Evolutionary conservation across 345 rosid species (phyloP).

Genomic region (Hibiscus syriacus): DNA sequence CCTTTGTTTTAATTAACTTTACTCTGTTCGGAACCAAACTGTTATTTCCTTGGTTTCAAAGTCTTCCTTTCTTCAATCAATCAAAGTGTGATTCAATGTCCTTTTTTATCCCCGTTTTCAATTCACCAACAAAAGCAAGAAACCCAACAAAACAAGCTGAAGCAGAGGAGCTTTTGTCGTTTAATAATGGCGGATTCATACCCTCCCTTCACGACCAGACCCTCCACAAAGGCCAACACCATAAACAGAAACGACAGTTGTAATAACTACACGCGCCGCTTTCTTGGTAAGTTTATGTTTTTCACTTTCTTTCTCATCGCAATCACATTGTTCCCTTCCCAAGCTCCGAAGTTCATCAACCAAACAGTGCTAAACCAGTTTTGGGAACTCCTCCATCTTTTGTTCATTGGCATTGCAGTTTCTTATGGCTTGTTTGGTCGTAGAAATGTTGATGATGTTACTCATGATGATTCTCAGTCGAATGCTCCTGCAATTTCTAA

Average conservation of each 20-base stretch:
- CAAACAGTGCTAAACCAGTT: constrained; percentile 43
- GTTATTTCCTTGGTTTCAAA: constrained; percentile 51
- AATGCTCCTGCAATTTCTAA: constrained; percentile 42
- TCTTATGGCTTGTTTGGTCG: constrained; percentile 81
- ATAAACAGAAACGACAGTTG: not conserved
- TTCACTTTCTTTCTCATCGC: constrained; percentile 50
- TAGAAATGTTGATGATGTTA: constrained; percentile 33
- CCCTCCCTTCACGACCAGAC: constrained; percentile 13
- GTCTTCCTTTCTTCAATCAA: constrained; percentile 55
- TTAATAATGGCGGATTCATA: constrained; percentile 45
- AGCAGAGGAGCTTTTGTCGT: not conserved
- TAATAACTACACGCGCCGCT: constrained; percentile 17
- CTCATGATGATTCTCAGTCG: constrained; percentile 34
- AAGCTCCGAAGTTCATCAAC: constrained; percentile 59
- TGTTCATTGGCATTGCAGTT: constrained; percentile 71
- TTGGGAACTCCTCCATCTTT: constrained; percentile 63
- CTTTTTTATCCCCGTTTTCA: not conserved
- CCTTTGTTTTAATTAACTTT: not conserved
- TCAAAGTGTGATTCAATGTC: constrained; percentile 2
- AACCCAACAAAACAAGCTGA: not conserved
- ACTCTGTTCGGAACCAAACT: constrained; percentile 18
- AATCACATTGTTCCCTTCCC: constrained; percentile 69
- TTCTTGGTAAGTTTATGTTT: constrained; percentile 47
- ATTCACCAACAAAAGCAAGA: not conserved
- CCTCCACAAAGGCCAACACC: not conserved